Percentiles rank a stretch among this genome's conserved stretches.
Conservation (phyloP, 805 yeast genomes). For the Zygotorulaspora danielsina region DNA sequence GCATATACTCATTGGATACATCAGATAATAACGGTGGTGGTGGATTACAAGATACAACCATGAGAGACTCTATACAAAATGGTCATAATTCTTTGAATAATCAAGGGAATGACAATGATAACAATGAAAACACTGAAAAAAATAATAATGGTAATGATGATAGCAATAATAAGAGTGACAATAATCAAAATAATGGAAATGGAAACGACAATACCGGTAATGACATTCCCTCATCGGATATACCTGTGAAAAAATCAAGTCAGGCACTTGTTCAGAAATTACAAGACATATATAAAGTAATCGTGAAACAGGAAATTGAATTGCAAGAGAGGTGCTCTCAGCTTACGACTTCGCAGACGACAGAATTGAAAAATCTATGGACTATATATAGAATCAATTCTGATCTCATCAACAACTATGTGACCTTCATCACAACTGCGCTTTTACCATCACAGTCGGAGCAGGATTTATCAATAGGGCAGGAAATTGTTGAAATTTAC, state of each 20-base stretch:
- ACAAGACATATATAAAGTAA: constrained; percentile 69
- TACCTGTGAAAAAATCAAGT: constrained; percentile 32
- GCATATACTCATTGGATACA: background rate
- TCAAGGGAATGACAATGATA: constrained; percentile 3
- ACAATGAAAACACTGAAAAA: constrained; percentile 5
- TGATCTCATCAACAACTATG: constrained; percentile 62
- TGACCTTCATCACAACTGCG: constrained; percentile 67
- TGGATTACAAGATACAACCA: constrained; percentile 2
- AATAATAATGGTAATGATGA: constrained; percentile 3
- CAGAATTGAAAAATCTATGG: constrained; percentile 65
- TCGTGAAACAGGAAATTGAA: constrained; percentile 61
- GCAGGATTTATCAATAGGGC: constrained; percentile 44
- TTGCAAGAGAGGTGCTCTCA: constrained; percentile 67
- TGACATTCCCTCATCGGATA: constrained; percentile 19
- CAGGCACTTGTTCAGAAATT: constrained; percentile 59
- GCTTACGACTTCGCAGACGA: constrained; percentile 50
- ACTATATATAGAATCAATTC: constrained; percentile 63
- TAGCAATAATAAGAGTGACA: constrained; percentile 6
- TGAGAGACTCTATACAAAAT: constrained; percentile 1
- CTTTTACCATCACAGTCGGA: constrained; percentile 63
- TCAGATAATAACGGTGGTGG: constrained; percentile 4
- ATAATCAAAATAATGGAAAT: constrained; percentile 17
- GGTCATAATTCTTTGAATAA: constrained; percentile 1
- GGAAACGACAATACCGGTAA: constrained; percentile 24
- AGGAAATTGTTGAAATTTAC: constrained; percentile 69